Evolutionary conservation across 2,329 filamentous ascomycete genomes (phyloP).

Genomic region (Biscogniauxia sp.): DNA sequence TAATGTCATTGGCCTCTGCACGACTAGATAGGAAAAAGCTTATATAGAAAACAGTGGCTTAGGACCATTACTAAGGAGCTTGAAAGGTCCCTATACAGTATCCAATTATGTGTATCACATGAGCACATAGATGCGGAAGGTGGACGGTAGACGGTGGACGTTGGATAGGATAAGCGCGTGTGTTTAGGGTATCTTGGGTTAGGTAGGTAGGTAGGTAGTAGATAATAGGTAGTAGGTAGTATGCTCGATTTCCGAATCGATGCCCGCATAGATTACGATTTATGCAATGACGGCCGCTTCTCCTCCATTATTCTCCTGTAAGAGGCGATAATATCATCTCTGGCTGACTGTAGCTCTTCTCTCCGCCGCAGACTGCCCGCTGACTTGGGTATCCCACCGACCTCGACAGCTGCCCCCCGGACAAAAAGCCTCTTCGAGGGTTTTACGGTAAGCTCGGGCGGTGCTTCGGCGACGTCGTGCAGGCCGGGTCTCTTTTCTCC

Average conservation of each 20-base stretch:
- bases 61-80: too few relatives aligned
- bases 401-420: conserved; percentile 62
- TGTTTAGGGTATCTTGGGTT: not conserved
- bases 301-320: conserved; percentile 70
- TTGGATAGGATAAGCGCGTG: not conserved
- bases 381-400: conserved; percentile 65
- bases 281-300: conserved; percentile 27
- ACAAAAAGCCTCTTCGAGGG: conserved; percentile 63
- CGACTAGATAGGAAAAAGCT: too few relatives aligned
- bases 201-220: too few relatives aligned
- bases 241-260: not conserved
- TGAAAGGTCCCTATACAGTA: too few relatives aligned
- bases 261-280: conserved; percentile 7
- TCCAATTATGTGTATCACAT: not conserved
- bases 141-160: not conserved
- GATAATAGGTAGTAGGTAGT: too few relatives aligned
- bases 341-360: conserved; percentile 69
- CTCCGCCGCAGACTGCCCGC: conserved; percentile 69
- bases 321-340: conserved; percentile 68
- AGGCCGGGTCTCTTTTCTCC: conserved; percentile 52
- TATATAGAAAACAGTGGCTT: too few relatives aligned
- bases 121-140: not conserved
- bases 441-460: conserved; percentile 67
- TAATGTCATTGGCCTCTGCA: too few relatives aligned
- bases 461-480: conserved; percentile 67